Base-by-base conservation (phyloP, 192 early-diverging fungal species). In the Mortierella hygrophila region DNA sequence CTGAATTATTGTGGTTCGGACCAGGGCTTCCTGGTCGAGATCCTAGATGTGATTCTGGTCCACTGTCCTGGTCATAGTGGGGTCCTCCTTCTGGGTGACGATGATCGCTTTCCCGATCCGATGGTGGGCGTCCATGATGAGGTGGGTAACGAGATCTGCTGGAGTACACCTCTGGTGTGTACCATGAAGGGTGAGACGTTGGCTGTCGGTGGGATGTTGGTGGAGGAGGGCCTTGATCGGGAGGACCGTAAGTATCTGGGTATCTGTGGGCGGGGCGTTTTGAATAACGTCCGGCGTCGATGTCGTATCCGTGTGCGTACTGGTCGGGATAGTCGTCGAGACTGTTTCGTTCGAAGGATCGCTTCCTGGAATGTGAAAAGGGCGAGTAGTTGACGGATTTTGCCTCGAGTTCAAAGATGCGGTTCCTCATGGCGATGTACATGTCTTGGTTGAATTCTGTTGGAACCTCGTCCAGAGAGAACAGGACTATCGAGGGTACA, bases 351-450 rank as follows among this genome's bases (percentile, higher is more conserved):
- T 80, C 78, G 35, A 80, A 52, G 10, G 84, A 77, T 40, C 84
- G 41, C 70, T 86, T 86, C 26, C 75, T 55, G 6, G 82, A 75
- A 9, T 26, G 49, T 18, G 76, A 63, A 55, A 83, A 83, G 18
- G 82, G 82, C n/a, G 82, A 77, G 52, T 83, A 83, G 15, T 83
- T 74, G 44, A 75, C 77, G 6, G 82, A 49, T 41, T 83, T 83
- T 38, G 82, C 82, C 40, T 83, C 82, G 20, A 83, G 41, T 29
- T 83, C 82, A 75, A 83, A 83, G n/a, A 83, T 78, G 29, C 82
- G 82, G 46, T 83, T 83, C 18, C 82, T 42, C 82, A 83, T 83
- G 6, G 82, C 82, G 52, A 83, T 78, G 46, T 83, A 83, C 77
- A 83, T 83, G 42, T 83, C 82, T 55, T 77, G 49, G 6, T 52